These are phyloP conservation scores for Adiantum capillusveneris DNA, from an alignment of 75 land plant species.

Conservation along the genomic window DNA sequence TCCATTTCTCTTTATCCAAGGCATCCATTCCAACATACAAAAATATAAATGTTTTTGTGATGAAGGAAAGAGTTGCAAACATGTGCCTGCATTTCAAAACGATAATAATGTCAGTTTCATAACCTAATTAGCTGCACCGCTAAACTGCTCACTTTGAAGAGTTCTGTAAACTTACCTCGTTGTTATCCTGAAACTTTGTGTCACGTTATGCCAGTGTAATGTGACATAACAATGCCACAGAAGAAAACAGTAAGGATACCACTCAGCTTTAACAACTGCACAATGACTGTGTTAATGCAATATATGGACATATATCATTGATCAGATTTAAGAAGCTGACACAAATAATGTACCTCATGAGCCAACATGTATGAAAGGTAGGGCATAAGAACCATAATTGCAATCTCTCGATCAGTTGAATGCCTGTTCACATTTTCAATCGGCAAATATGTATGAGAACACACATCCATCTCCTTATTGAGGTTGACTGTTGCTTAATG, in stretches of 20 bases:
- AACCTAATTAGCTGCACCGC: neutral
- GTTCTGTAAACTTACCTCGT: conserved; percentile 13
- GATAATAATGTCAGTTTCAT: neutral
- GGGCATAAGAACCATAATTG: conserved; percentile 35
- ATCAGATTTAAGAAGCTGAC: neutral
- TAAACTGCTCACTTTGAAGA: no score
- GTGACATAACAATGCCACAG: conserved; percentile 39
- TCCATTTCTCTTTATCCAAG: conserved; percentile 29
- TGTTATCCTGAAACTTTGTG: conserved; percentile 22
- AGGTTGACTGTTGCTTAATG: no score
- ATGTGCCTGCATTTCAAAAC: conserved; percentile 16
- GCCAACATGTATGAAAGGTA: conserved; percentile 38
- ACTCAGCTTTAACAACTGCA: conserved; percentile 29
- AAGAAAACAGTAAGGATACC: conserved; percentile 38
- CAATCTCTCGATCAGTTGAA: conserved; percentile 36
- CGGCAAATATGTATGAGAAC: no score
- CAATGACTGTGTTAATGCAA: neutral
- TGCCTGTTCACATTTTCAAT: conserved; percentile 14
- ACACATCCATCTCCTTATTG: no score
- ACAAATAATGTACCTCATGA: conserved; percentile 17
- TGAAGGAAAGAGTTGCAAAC: conserved; percentile 34
- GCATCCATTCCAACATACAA: conserved; percentile 43
- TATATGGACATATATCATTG: neutral
- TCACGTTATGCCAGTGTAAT: conserved; percentile 40
- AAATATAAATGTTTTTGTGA: conserved; percentile 37